These are phyloP conservation scores for Didymella pinodella DNA, from an alignment of 2,329 filamentous ascomycete genomes.

Conservation along the genomic window DNA sequence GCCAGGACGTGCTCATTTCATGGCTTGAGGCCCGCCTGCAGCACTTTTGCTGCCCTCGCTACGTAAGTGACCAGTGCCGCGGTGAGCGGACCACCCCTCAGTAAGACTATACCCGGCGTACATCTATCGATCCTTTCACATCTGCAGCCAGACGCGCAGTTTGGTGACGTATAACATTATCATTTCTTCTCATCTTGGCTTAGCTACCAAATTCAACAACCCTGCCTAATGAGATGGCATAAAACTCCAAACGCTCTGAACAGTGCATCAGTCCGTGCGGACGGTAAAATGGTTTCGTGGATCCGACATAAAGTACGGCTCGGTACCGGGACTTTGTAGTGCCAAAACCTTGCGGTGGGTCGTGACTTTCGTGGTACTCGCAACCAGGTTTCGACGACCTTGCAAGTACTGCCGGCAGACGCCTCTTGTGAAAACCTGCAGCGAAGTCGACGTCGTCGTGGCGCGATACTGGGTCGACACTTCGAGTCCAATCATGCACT, in stretches of 20 bases:
- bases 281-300: constrained; percentile 15
- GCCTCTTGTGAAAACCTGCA: no score
- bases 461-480: constrained; percentile 7
- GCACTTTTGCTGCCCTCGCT: background rate
- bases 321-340: background rate
- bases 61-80: background rate
- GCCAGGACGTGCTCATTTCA: no score
- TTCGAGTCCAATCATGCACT: constrained; percentile 22
- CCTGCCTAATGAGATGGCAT: constrained; percentile 10
- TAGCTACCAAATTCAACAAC: constrained; percentile 15
- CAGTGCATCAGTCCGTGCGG: constrained; percentile 19
- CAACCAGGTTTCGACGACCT: background rate
- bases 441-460: background rate
- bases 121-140: no score
- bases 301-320: background rate
- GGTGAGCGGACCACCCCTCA: background rate
- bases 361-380: constrained; percentile 19
- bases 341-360: constrained; percentile 4
- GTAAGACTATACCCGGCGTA: no score
- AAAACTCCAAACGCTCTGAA: constrained; percentile 24
- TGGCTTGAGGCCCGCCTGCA: no score
- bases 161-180: constrained; percentile 17
- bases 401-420: background rate
- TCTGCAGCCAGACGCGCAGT: no score
- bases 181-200: constrained; percentile 18